Evolutionary conservation across 108 stramenopile species (phyloP), one percentile per base, ranked within the genome.

Genomic region (Conticribra weissflogii): DNA sequence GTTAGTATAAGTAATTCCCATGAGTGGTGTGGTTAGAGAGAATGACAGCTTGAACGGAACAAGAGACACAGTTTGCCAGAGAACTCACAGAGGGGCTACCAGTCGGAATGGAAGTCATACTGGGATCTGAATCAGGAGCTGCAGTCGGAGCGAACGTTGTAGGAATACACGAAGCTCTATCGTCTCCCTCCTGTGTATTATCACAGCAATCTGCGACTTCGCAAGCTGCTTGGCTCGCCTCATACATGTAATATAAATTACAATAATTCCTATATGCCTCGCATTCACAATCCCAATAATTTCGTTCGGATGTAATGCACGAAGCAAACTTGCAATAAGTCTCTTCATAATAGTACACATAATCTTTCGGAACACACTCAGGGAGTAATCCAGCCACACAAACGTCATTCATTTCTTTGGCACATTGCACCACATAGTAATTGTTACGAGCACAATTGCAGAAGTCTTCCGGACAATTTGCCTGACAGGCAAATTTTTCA

Each of bases 381-480:
- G 68, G 30, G 15, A 78, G 46, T 0, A 65, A 2, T 12, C 58
- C 64, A 32, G 25, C 31, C 18, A 52, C 21, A 27, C 77, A 78
- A 0, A 66, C 24, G 23, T 33, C 27, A 34, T 70, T 48, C 63
- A 78, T 58, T 53, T 78, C 63, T 45, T 48, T 21, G 15, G 69
- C 56, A 33, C 77, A 71, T 5, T 52, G 21, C 22, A 50, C 18
- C 21, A 59, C 64, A 34, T 78, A 57, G 24, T 50, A 63, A 24
- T 66, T 21, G 9, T 25, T 47, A 12, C 23, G 3, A 25, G 68
- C 77, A 27, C 77, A 78, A 21, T 70, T 60, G 63, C 77, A 78
- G 51, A 78, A 78, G 12, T 52, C 56, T 60, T 78, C 34, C 3
- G 77, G 69, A 21, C 77, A 78, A 15, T 59, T 59, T 17, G 69